phyloP scores from a whole-genome alignment of 2,329 filamentous ascomycete species.

The Colletotrichum sp. region DNA sequence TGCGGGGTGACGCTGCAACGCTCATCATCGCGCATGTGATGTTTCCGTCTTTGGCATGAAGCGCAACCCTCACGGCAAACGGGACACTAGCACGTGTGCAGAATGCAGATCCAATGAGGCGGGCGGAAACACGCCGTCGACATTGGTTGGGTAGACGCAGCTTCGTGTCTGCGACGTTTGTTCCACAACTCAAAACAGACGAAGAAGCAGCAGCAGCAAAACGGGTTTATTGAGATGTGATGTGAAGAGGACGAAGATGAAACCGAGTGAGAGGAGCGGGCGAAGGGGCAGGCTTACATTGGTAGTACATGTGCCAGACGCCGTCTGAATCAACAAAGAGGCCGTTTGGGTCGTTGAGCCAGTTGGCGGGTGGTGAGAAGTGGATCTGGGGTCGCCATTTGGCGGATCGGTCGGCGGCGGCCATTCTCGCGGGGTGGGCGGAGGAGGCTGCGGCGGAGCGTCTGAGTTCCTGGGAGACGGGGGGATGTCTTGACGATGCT shows the following conservation, averaged over 20 bases:
- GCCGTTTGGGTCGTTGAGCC: slow-evolving; percentile 70
- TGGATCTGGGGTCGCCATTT: slow-evolving; percentile 57
- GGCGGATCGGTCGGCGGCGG: slow-evolving; percentile 20
- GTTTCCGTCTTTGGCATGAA: slow-evolving; percentile 6
- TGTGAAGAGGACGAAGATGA: not conserved
- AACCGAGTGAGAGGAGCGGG: not conserved
- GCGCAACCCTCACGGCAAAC: slow-evolving; percentile 6
- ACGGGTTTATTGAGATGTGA: not conserved
- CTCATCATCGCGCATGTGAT: slow-evolving; percentile 17
- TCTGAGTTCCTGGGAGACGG: not conserved
- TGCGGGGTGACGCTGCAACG: slow-evolving; percentile 17
- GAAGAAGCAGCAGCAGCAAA: not conserved
- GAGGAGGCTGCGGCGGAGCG: slow-evolving; percentile 1
- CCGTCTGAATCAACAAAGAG: slow-evolving; percentile 63
- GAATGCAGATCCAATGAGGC: slow-evolving; percentile 12
- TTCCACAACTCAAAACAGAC: slow-evolving; percentile 6
- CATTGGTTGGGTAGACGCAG: slow-evolving; percentile 27
- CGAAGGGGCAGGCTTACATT: slow-evolving; percentile 45
- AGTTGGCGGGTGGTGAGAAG: slow-evolving; percentile 57
- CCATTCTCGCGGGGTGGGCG: slow-evolving; percentile 4
- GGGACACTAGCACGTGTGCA: slow-evolving; percentile 22
- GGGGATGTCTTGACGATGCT: not conserved
- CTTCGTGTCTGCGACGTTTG: not conserved
- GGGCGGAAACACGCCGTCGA: slow-evolving; percentile 25
- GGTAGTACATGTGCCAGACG: slow-evolving; percentile 69